Base-by-base conservation (phyloP, 257 asterid genomes). In the Ocimum tenuiflorum region DNA sequence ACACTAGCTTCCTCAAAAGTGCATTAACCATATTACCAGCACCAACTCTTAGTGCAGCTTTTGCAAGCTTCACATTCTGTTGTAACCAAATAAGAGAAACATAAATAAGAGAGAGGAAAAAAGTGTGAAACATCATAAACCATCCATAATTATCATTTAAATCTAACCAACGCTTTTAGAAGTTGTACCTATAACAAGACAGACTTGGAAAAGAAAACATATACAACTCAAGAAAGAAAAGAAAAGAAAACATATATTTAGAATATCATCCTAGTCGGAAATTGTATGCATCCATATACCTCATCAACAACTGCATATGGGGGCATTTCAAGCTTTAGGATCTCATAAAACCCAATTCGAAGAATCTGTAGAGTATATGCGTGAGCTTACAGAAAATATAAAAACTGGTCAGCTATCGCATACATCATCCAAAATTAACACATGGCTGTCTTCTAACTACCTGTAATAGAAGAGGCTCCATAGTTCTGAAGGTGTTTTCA, bases 401-500 rank as follows among this genome's bases (percentile, higher is more conserved):
- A 50, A 38, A 73, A 55, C 69, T 12, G 63, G 45, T 59, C 60
- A 76, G 54, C 67, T 33, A 59, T 20, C 6, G 17, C 59, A 63
- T 31, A 29, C 13, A 67, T 70, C 15, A 47, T 62, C 66, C 56
- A 45, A 59, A 51, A 47, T 10, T 38, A 68, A 52, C 14, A 62
- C 58, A 29, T 9, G 41, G 50, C 31, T 22, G n/a, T 43, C 55
- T 47, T 14, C 48, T 36, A 66, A 7, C 15, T 43, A 88, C 98
- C 91, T 91, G 98, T 55, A 88, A 67, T 41, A 91, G 83, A 82
- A 91, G 95, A 75, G 98, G 98, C 71, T 91, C 98, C 98, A 91
- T 85, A 76, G 63, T 74, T 51, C 85, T 75, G 73, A 88, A 83
- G 64, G 83, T 78, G 56, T 61, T 84, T 70, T 85, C 89, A 58